Percentiles rank a stretch among this genome's conserved stretches.
phyloP scores from a whole-genome alignment of 108 stramenopile species.

The Cyclotella choctawhatcheeana region DNA sequence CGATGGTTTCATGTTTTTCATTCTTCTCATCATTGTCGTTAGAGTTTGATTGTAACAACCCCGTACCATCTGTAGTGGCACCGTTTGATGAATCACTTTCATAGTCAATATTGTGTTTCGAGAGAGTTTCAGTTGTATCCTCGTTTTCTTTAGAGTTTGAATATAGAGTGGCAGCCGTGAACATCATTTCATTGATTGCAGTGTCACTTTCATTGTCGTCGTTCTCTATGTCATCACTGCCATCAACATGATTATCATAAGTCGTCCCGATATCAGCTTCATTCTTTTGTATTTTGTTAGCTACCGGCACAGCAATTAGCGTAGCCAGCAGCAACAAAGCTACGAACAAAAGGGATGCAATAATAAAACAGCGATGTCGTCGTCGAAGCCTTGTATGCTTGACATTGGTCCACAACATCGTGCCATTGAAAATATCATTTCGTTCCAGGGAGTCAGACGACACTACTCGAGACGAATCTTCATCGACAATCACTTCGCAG shows the following conservation, averaged over 20 bases:
- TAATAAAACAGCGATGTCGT: not conserved
- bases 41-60: too few species aligned
- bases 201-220: not conserved
- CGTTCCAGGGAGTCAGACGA: not conserved
- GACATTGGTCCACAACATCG: not conserved
- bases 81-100: not conserved
- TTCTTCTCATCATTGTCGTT: not conserved
- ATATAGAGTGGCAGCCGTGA: too few species aligned
- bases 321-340: conserved; percentile 1
- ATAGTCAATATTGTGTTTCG: too few species aligned
- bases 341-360: not conserved
- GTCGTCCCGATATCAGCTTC: not conserved
- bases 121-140: too few species aligned
- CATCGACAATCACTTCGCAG: not conserved
- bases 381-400: not conserved
- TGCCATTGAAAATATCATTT: not conserved
- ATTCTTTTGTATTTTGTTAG: too few species aligned
- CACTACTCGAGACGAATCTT: not conserved
- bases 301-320: not conserved
- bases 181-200: not conserved
- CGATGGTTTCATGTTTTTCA: not conserved
- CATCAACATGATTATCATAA: not conserved
- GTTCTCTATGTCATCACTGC: not conserved
- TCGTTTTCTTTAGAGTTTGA: too few species aligned
- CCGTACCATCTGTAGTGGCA: not conserved